A percentile compares a stretch with the other conserved stretches of the same genome.
Conservation (phyloP, 2,329 filamentous ascomycete species). For the Diaporthe sp. region DNA sequence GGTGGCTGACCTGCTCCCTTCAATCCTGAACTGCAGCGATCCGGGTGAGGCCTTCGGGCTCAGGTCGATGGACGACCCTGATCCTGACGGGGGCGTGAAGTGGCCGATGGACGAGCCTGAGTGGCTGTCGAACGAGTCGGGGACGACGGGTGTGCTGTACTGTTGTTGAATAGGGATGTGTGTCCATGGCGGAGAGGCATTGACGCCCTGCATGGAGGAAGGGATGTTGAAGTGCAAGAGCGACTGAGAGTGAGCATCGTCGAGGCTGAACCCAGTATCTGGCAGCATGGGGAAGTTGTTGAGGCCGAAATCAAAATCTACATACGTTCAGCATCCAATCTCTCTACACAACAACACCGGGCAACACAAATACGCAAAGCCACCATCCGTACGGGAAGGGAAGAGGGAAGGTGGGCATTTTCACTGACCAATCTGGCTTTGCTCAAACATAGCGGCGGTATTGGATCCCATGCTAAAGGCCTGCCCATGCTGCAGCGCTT, state of each 20-base stretch:
- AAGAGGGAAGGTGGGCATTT: not conserved
- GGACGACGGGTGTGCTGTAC: conserved; percentile 41
- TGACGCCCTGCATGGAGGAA: conserved; percentile 52
- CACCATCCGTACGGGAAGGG: not conserved
- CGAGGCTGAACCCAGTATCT: conserved; percentile 38
- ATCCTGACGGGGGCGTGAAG: conserved; percentile 17
- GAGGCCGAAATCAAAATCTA: conserved; percentile 50
- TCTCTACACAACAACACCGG: not conserved
- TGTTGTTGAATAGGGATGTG: conserved; percentile 47
- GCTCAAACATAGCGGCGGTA: not conserved
- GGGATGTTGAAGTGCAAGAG: conserved; percentile 53
- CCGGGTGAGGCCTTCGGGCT: conserved; percentile 44
- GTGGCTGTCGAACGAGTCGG: conserved; percentile 53
- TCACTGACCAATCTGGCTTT: conserved; percentile 3
- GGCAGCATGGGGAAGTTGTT: conserved; percentile 23
- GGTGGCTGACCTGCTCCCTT: conserved; percentile 32
- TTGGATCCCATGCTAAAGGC: conserved; percentile 1
- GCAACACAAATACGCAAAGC: not conserved
- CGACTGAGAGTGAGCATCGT: conserved; percentile 43
- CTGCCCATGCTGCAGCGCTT: conserved; percentile 32
- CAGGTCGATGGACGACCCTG: conserved; percentile 37
- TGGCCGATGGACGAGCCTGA: conserved; percentile 42
- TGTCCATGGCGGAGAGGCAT: conserved; percentile 48
- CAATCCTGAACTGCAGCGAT: conserved; percentile 46
- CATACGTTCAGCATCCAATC: conserved; percentile 50